Percentiles rank a stretch among this genome's conserved stretches.
These are phyloP conservation scores for Athelia psychrophila DNA, from an alignment of 1,284 basidiomycete genomes.

Conservation along the genomic window DNA sequence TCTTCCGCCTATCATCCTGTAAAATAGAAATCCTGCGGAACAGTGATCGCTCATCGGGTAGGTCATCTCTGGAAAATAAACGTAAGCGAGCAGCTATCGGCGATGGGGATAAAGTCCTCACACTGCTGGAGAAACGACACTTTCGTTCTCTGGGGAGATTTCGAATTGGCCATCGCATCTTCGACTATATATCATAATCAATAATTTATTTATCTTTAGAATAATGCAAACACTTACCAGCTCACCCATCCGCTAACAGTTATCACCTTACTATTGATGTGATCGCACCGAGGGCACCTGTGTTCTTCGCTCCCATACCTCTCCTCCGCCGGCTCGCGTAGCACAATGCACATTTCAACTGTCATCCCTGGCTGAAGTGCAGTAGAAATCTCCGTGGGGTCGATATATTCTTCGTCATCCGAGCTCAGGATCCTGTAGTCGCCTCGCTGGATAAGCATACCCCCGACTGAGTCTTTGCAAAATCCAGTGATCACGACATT, in stretches of 20 bases:
- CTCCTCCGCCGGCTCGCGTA: neutral
- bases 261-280: neutral
- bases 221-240: no score
- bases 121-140: no score
- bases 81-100: no score
- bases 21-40: no score
- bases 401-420: neutral
- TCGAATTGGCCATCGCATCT: no score
- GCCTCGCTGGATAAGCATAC: neutral
- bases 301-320: neutral
- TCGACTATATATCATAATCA: no score
- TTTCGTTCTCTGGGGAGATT: no score
- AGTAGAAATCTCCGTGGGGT: neutral
- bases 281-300: neutral
- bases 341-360: neutral
- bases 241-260: neutral
- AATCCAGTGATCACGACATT: neutral
- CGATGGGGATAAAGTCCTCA: no score
- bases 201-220: no score
- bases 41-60: no score
- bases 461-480: neutral
- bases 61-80: no score
- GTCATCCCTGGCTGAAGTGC: neutral
- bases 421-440: neutral
- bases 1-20: no score